Evolutionary conservation across 305 asterid species (phyloP), one percentile per base, ranked within the genome.

Genomic region (Fraxinus dipetala): DNA sequence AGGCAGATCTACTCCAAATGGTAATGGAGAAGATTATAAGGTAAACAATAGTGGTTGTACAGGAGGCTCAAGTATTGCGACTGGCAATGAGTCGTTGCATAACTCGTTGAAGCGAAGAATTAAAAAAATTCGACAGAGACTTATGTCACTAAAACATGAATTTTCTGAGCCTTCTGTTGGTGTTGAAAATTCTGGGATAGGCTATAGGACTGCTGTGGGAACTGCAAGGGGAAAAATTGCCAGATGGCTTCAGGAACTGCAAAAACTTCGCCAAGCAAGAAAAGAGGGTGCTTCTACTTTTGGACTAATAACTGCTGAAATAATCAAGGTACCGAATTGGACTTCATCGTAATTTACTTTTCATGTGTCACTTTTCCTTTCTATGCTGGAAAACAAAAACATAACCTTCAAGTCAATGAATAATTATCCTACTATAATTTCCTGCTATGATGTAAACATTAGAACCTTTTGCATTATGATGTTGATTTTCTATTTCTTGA

Each of bases 221-320:
- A 96, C 94, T 88, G 98, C 98, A 69, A 91, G 96, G 88, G 93
- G 87, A 35, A 96, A 96, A 91, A 89, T 96, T 70, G 91, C 90
- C 43, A 91, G 93, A 86, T 96, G 97, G 98, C 88, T 96, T 86
- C 99, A 96, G 91, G 99, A 96, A 87, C 91, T 96, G 85, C 98
- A 96, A 83, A 94, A 91, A 78, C 97, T 91, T 82, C 95, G 99
- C 56, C 98, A 96, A 86, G 99, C 97, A 48, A 92, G 99, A 86
- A 96, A 94, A 89, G 98, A 92, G 54, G 99, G 99, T 78, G 97
- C 97, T 80, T 91, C 91, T 40, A 92, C 83, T 87, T 94, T 96
- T 85, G 99, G 99, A 77, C 91, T 93, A 48, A 91, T 96, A 75
- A 87, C 98, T 65, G 92, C 98, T 83, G 99, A 94, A 88, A 94